Conservation (phyloP, 257 asterid species). For the Ligustrum vulgare region DNA sequence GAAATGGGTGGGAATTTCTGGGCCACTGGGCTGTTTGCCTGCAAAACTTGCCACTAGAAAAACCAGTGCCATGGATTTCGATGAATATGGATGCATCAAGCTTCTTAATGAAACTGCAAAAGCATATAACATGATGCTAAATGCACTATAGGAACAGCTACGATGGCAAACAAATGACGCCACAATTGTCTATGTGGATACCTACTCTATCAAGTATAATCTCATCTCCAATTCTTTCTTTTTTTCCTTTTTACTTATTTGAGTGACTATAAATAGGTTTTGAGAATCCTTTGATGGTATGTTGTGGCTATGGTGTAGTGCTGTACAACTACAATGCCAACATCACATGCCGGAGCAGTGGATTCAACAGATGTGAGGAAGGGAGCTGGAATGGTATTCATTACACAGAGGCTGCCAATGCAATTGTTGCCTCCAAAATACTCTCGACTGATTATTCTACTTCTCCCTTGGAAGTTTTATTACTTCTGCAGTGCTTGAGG, state of each 20-base stretch:
- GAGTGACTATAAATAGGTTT: conserved; percentile 32
- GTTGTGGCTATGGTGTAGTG: conserved; percentile 61
- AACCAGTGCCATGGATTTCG: conserved; percentile 28
- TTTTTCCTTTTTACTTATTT: too few relatives aligned
- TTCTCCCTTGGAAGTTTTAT: conserved; percentile 35
- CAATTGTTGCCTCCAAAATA: conserved; percentile 44
- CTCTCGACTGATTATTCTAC: conserved; percentile 42
- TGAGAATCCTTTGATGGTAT: conserved; percentile 48
- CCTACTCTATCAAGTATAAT: conserved; percentile 46
- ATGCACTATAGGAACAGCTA: conserved; percentile 22
- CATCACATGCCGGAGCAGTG: conserved; percentile 31
- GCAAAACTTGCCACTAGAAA: conserved; percentile 26
- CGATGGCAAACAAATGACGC: conserved; percentile 25
- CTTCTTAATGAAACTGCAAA: conserved; percentile 39
- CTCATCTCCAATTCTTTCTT: conserved; percentile 41
- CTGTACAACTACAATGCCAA: conserved; percentile 44
- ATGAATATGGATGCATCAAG: conserved; percentile 40
- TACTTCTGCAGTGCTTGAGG: conserved; percentile 27
- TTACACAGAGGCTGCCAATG: conserved; percentile 51
- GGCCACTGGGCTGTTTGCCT: conserved; percentile 58
- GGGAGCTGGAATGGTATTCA: conserved; percentile 62
- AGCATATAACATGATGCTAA: conserved; percentile 34
- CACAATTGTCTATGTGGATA: conserved; percentile 45
- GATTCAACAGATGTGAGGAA: conserved; percentile 33
- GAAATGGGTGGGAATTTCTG: conserved; percentile 42